Evolutionary conservation across 495 filamentous ascomycete species (phyloP), one percentile per base, ranked within the genome.

Genomic region (Talaromyces wortmannii): DNA sequence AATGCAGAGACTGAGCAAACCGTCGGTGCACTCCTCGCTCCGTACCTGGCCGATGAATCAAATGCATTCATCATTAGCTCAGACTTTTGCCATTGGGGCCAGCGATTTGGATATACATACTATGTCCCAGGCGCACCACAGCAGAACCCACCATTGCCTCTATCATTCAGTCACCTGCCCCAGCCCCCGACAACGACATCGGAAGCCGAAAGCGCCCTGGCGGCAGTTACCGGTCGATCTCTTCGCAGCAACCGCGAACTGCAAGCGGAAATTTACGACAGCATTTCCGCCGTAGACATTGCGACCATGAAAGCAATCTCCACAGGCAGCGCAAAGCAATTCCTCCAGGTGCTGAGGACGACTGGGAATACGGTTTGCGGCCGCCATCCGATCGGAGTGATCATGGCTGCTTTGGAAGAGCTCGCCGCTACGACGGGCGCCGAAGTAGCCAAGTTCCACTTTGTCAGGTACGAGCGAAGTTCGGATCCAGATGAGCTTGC

Each of bases 21-120:
- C 29, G 88, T 86, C 57, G 94, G 91, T 0, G 42, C 65, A 43
- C 52, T 95, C 29, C 74, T 97, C n/a, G 83, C 89, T 30, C 83
- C 86, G 3, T 96, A 95, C 62, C 73, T 97, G 7, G 75, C 79
- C 42, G 88, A 96, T 64, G 83, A 84, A 4, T 77, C 77, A 16
- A 94, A 86, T 57, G 81, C 86, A 8, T 97, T 96, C 67, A 81
- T 97, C 59, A 80, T 97, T 52, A 89, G 84, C 65, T 95, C 91
- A 4, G 94, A 98, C 66, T 98, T 98, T 67, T 96, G 92, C 57
- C 94, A 98, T 70, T 98, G 94, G 94, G 94, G 94, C 16, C 63
- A 78, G 15, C 82, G 91, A 15, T 98, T 97, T 69, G 77, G 77
- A 40, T 98, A 97, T 67, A 92, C 88, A 42, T 87, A 86, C 64